Evolutionary conservation across 2,329 filamentous ascomycete species (phyloP).

Genomic region (Fonsecaea monophora): DNA sequence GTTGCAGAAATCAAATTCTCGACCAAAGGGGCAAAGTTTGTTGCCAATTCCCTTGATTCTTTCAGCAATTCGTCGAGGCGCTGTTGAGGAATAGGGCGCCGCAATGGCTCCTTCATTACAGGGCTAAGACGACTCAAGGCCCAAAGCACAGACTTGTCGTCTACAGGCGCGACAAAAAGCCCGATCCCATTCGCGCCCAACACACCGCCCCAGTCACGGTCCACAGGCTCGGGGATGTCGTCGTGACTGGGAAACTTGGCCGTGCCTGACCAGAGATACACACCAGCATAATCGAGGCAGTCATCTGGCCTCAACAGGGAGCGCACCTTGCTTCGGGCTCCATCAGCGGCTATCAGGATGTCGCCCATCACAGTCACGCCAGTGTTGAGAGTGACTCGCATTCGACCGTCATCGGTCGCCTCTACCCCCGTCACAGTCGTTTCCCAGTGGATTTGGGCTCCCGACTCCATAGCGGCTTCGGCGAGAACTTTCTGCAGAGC

Average conservation of each 20-base stretch:
- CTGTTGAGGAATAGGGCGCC: constrained; percentile 29
- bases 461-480: constrained; percentile 40
- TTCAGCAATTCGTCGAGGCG: constrained; percentile 28
- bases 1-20: constrained; percentile 50
- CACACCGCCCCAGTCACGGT: constrained; percentile 52
- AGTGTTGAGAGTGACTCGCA: constrained; percentile 26
- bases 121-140: constrained; percentile 46
- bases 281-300: constrained; percentile 50
- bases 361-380: constrained; percentile 41
- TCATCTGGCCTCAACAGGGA: constrained; percentile 50
- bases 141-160: constrained; percentile 53
- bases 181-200: constrained; percentile 49
- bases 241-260: constrained; percentile 45
- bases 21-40: constrained; percentile 51
- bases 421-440: constrained; percentile 26
- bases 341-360: constrained; percentile 56
- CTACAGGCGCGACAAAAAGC: constrained; percentile 56
- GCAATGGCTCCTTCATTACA: constrained; percentile 25
- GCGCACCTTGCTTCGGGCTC: constrained; percentile 54
- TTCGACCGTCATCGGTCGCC: constrained; percentile 18
- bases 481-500: constrained; percentile 33
- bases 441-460: constrained; percentile 32
- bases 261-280: constrained; percentile 49
- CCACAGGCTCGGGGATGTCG: constrained; percentile 43
- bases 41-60: constrained; percentile 44